Evolutionary conservation across 805 yeast genomes (phyloP), one percentile per base, ranked within the genome.

Genomic region (Starmerella riodocensis): DNA sequence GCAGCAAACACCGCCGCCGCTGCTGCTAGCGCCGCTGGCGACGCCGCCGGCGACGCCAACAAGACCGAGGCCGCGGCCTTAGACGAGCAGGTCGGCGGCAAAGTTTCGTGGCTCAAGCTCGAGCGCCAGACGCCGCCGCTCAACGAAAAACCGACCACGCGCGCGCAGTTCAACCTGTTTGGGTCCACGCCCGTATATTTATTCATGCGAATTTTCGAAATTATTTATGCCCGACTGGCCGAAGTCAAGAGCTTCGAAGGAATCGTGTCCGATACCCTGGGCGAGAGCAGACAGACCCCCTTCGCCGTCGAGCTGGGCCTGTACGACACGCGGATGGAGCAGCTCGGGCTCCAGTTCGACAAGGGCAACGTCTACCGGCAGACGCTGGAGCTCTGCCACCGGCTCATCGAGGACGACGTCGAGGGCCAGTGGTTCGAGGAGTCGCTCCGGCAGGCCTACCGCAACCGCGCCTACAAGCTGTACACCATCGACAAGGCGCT

Each of bases 341-440:
- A 84, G 37, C 66, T 79, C 74, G 88, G 88, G 2, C 69, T 85
- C 38, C 72, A 72, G 46, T 78, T 86, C 51, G 47, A 42, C 19
- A 54, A 61, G 14, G 53, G 54, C 19, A 50, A 60, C 39, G 57
- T 60, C 35, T 91, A 91, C 58, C 63, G 67, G 26, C 95, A 88
- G 59, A 71, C 84, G n/a, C 64, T 91, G 42, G 66, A 64, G 3
- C 66, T 91, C 40, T 73, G 93, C 42, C 83, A 74, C 48, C 72
- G 74, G 47, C 65, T 84, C 37, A 78, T 91, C 48, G 91, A 83
- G 49, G 94, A 94, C 22, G 91, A 84, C 27, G 62, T 91, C 35
- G 99, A 91, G 54, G 93, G 83, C 47, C 91, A 79, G 59, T 77
- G 85, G 79, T 93, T 81, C 58, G 99, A 91, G 63, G 98, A 91